phyloP scores from a whole-genome alignment of 805 yeast species.

The Nakazawaea wickerhamii region DNA sequence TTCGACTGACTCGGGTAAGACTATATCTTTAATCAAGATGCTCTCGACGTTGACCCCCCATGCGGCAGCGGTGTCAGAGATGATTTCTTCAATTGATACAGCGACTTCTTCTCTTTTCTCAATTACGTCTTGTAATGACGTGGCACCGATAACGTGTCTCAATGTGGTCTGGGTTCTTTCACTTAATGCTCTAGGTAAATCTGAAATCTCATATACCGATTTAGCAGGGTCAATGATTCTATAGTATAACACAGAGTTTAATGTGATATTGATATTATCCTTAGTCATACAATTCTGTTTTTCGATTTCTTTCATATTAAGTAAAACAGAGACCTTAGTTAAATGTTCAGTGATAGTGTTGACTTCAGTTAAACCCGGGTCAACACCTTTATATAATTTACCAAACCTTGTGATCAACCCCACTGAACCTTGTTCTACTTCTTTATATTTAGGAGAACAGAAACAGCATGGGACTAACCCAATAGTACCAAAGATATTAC shows the following conservation, averaged over 20 bases:
- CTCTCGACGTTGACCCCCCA: constrained; percentile 73
- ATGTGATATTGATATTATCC: constrained; percentile 58
- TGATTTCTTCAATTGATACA: constrained; percentile 53
- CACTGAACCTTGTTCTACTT: constrained; percentile 61
- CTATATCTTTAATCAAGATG: constrained; percentile 62
- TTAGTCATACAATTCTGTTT: constrained; percentile 66
- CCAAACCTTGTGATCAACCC: constrained; percentile 67
- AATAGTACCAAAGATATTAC: constrained; percentile 43
- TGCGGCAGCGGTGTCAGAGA: constrained; percentile 52
- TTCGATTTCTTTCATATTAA: constrained; percentile 58
- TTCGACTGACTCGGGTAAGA: constrained; percentile 49
- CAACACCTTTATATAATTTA: constrained; percentile 56
- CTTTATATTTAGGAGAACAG: constrained; percentile 50
- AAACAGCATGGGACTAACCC: constrained; percentile 52
- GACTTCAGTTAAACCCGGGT: constrained; percentile 62
- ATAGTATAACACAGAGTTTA: constrained; percentile 63
- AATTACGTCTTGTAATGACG: constrained; percentile 63
- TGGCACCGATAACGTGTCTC: constrained; percentile 65
- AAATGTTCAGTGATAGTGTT: constrained; percentile 61
- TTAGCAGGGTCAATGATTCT: constrained; percentile 63
- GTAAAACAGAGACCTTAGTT: constrained; percentile 44
- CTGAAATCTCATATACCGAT: constrained; percentile 52
- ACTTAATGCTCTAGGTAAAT: constrained; percentile 49
- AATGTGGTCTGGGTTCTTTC: constrained; percentile 71
- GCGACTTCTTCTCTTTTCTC: constrained; percentile 72